Conservation (phyloP, 2,329 filamentous ascomycete genomes). For the Didymella exigua region DNA sequence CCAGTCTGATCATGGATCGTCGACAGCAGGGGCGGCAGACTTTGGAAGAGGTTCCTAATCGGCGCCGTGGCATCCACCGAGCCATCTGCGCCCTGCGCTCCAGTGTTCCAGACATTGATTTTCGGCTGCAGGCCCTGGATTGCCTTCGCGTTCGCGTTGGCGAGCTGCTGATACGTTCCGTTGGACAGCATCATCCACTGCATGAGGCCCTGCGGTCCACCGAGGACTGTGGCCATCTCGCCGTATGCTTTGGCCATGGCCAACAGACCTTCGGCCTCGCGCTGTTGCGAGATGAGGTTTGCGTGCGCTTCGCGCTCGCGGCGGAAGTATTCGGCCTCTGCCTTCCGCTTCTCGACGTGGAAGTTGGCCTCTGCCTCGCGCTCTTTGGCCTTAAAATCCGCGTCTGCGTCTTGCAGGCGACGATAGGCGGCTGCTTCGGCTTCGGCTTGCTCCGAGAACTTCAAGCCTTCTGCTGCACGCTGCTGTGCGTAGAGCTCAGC, state of each 20-base stretch:
- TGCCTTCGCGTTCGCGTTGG: constrained; percentile 76
- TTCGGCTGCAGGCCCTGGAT: constrained; percentile 81
- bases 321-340: constrained; percentile 49
- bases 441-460: constrained; percentile 66
- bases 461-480: constrained; percentile 56
- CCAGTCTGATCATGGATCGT: constrained; percentile 91
- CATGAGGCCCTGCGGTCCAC: constrained; percentile 76
- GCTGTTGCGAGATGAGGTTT: constrained; percentile 64
- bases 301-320: constrained; percentile 64
- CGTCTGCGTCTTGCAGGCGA: constrained; percentile 49
- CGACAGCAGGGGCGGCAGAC: constrained; percentile 78
- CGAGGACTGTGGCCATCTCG: constrained; percentile 72
- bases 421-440: constrained; percentile 61
- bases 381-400: constrained; percentile 50
- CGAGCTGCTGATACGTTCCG: constrained; percentile 77
- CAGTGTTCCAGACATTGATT: constrained; percentile 91
- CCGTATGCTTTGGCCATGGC: constrained; percentile 83
- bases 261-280: constrained; percentile 75
- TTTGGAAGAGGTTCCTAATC: constrained; percentile 83
- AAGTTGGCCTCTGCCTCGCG: constrained; percentile 56
- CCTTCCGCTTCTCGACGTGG: constrained; percentile 54
- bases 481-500: constrained; percentile 57
- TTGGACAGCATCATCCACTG: constrained; percentile 89
- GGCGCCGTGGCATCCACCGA: constrained; percentile 64
- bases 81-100: constrained; percentile 54